Evolutionary conservation across 2,329 filamentous ascomycete species (phyloP).

Genomic region (Ophiostoma montium): DNA sequence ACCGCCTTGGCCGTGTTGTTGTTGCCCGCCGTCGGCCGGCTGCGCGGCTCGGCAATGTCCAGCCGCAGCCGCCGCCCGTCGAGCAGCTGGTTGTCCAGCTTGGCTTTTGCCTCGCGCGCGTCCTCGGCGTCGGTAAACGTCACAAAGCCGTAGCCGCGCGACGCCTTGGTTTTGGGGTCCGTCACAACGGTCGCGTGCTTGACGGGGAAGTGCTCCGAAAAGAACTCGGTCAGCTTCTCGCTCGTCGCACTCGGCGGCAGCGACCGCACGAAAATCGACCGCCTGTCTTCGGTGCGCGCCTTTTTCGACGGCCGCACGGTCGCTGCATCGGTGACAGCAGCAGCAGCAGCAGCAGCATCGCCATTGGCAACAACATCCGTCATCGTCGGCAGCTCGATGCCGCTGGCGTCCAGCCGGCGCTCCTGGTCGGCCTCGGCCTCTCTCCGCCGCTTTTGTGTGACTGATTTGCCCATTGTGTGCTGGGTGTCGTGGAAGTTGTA

Average conservation of each 20-base stretch:
- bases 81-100: constrained; percentile 65
- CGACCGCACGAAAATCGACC: constrained; percentile 82
- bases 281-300: constrained; percentile 42
- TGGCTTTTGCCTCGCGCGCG: constrained; percentile 63
- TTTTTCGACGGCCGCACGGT: constrained; percentile 33
- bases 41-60: constrained; percentile 75
- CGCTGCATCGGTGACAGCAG: background rate
- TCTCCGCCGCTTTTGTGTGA: constrained; percentile 22
- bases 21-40: constrained; percentile 43
- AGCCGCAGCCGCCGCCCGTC: constrained; percentile 72
- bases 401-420: constrained; percentile 12
- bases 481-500: background rate
- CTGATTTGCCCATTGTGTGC: constrained; percentile 17
- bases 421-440: constrained; percentile 22
- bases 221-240: constrained; percentile 72
- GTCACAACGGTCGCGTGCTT: constrained; percentile 91
- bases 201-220: constrained; percentile 86
- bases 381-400: background rate
- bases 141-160: constrained; percentile 89
- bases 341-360: background rate
- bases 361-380: background rate
- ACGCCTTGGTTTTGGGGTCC: constrained; percentile 73
- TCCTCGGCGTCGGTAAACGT: constrained; percentile 92
- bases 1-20: constrained; percentile 20
- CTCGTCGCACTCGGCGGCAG: constrained; percentile 66